Evolutionary conservation across 108 stramenopile genomes (phyloP).

Genomic region (Fragilariopsis cylindrus): DNA sequence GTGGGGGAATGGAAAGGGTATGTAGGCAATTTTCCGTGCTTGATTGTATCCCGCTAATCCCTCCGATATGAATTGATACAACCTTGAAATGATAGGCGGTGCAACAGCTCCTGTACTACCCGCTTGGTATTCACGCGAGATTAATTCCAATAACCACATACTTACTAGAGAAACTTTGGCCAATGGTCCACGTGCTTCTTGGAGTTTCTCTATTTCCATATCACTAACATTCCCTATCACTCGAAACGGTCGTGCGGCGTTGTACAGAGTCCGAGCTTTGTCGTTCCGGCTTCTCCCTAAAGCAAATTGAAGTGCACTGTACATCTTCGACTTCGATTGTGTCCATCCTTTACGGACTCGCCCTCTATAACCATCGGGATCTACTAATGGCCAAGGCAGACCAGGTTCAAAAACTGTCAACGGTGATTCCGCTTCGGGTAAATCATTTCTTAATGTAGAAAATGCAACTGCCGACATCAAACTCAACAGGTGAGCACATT

Average conservation of each 20-base stretch:
- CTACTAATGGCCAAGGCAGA: constrained; percentile 65
- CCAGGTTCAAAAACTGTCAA: constrained; percentile 55
- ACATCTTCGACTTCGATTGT: constrained; percentile 4
- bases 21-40: constrained; percentile 77
- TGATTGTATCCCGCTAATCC: constrained; percentile 73
- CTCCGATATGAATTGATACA: constrained; percentile 63
- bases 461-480: constrained; percentile 69
- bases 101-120: constrained; percentile 59
- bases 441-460: constrained; percentile 66
- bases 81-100: constrained; percentile 64
- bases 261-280: constrained; percentile 56
- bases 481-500: constrained; percentile 64
- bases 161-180: constrained; percentile 66
- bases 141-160: constrained; percentile 78
- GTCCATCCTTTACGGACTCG: constrained; percentile 48
- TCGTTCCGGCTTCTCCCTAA: constrained; percentile 53
- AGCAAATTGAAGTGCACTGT: constrained; percentile 36
- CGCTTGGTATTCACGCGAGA: constrained; percentile 63
- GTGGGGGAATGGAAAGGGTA: constrained; percentile 82
- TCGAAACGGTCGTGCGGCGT: constrained; percentile 66
- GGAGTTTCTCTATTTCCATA: constrained; percentile 59
- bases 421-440: constrained; percentile 66
- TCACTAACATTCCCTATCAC: constrained; percentile 77
- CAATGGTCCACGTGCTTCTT: constrained; percentile 64
- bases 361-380: constrained; percentile 50